Evolutionary conservation across 225 moss, liverwort and hornwort species (phyloP).

Genomic region (Ulota crispa): DNA sequence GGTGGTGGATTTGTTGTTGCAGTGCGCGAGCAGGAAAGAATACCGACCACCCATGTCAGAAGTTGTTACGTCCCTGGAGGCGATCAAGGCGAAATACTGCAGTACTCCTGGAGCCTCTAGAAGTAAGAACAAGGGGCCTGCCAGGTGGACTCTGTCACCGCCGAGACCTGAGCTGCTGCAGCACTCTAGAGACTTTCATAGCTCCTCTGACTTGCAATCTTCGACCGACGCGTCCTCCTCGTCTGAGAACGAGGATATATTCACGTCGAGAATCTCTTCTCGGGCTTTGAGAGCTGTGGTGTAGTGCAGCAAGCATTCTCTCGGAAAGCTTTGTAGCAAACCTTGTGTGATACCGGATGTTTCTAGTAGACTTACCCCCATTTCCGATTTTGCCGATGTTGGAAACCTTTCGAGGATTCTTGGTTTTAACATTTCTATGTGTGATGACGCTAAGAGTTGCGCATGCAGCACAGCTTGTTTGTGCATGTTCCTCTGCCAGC

Average conservation of each 20-base stretch:
- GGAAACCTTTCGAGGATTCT: constrained; percentile 10
- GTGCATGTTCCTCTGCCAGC: constrained; percentile 7
- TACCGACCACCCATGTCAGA: constrained; percentile 38
- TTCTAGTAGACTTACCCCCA: constrained; percentile 9
- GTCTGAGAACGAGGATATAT: constrained; percentile 36
- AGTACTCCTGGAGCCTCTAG: neutral
- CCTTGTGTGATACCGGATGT: constrained; percentile 40
- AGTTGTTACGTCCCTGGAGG: constrained; percentile 26
- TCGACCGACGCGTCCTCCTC: constrained; percentile 42
- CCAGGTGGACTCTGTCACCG: constrained; percentile 36
- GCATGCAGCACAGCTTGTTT: constrained; percentile 25
- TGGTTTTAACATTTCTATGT: constrained; percentile 14
- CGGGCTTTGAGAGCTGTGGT: constrained; percentile 15
- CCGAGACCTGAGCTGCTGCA: neutral
- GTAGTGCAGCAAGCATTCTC: neutral
- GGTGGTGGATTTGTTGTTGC: constrained; percentile 28
- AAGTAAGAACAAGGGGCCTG: constrained; percentile 16
- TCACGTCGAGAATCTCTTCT: constrained; percentile 17
- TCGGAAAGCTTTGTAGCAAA: constrained; percentile 19
- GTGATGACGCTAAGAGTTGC: constrained; percentile 17
- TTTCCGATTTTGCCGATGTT: constrained; percentile 12
- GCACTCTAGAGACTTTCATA: constrained; percentile 7
- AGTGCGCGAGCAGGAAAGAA: constrained; percentile 38
- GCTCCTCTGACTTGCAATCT: constrained; percentile 31
- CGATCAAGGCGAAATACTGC: constrained; percentile 33